A percentile compares a stretch with the other conserved stretches of the same genome.
These are phyloP conservation scores for Dendrobium chrysotoxum DNA, from an alignment of 106 monocot genomes.

Conservation along the genomic window DNA sequence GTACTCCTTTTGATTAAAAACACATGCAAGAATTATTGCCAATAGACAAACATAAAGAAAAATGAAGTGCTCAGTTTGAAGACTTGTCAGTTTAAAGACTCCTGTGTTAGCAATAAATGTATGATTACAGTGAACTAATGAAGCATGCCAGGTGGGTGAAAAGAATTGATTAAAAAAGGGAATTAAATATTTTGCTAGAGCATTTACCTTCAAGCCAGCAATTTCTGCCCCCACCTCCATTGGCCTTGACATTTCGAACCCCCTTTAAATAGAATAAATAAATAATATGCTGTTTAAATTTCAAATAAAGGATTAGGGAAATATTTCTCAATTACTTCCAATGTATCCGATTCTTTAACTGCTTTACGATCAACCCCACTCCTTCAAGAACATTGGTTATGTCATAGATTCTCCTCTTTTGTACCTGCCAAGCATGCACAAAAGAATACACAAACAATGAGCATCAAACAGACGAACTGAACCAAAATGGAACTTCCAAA, in stretches of 20 bases:
- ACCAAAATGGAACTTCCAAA: background rate
- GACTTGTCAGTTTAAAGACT: no score
- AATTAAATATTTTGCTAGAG: background rate
- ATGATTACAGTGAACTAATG: background rate
- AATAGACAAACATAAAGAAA: background rate
- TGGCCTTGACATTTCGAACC: conserved; percentile 66
- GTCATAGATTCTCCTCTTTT: conserved; percentile 96
- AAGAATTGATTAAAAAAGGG: background rate
- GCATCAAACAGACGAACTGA: background rate
- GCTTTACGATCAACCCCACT: conserved; percentile 84
- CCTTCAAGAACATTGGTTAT: conserved; percentile 99
- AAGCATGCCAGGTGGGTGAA: background rate
- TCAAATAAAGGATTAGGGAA: conserved; percentile 4
- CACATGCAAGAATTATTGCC: background rate
- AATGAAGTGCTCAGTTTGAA: no score
- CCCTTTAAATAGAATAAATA: conserved; percentile 34
- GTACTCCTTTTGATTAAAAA: background rate
- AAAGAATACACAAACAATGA: conserved; percentile 1
- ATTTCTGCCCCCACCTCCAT: conserved; percentile 52
- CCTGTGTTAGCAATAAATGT: background rate
- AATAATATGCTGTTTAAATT: conserved; percentile 11
- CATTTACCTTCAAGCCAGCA: conserved; percentile 43
- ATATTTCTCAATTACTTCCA: conserved; percentile 56
- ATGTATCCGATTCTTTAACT: conserved; percentile 78
- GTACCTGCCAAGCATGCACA: conserved; percentile 42